phyloP scores from a whole-genome alignment of 345 rosid species.

The Arabidopsis arenosa region DNA sequence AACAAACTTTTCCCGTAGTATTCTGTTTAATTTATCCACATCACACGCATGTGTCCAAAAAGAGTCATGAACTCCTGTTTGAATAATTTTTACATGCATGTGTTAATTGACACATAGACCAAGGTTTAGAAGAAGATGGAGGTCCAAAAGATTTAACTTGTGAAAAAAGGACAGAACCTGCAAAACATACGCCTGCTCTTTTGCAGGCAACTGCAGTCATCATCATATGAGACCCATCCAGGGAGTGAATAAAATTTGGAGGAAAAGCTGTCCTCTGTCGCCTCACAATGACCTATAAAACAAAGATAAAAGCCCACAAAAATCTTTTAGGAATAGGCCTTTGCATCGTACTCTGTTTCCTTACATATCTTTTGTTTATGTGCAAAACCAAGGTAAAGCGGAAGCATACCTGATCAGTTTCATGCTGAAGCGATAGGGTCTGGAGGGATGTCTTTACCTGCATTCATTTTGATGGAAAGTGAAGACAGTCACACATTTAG shows the following conservation, averaged over 20 bases:
- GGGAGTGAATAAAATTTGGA: slow-evolving; percentile 97
- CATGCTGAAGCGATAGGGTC: slow-evolving; percentile 76
- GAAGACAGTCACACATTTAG: slow-evolving; percentile 10
- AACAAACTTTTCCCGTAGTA: slow-evolving; percentile 89
- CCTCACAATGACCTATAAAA: slow-evolving; percentile 72
- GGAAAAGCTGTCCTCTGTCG: slow-evolving; percentile 96
- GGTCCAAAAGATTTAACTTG: slow-evolving; percentile 24
- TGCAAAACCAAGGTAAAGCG: slow-evolving; percentile 34
- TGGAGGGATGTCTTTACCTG: slow-evolving; percentile 98
- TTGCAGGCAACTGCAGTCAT: slow-evolving; percentile 97
- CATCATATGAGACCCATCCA: slow-evolving; percentile 99
- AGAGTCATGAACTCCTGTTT: slow-evolving; percentile 97
- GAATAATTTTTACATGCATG: slow-evolving; percentile 21
- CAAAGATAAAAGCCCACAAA: slow-evolving; percentile 14
- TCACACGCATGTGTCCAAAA: slow-evolving; percentile 99
- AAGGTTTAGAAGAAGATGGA: slow-evolving; percentile 24
- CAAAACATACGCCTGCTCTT: slow-evolving; percentile 79
- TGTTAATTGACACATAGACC: slow-evolving; percentile 27
- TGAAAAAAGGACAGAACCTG: slow-evolving; percentile 60
- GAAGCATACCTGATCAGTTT: slow-evolving; percentile 76
- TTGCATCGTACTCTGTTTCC: slow-evolving; percentile 2
- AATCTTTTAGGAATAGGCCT: slow-evolving; percentile 21
- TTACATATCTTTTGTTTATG: slow-evolving; percentile 7
- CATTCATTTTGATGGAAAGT: slow-evolving; percentile 37
- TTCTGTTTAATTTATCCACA: slow-evolving; percentile 81